phyloP scores from a whole-genome alignment of 495 filamentous ascomycete species.

The Astrothelium macrocarpum region DNA sequence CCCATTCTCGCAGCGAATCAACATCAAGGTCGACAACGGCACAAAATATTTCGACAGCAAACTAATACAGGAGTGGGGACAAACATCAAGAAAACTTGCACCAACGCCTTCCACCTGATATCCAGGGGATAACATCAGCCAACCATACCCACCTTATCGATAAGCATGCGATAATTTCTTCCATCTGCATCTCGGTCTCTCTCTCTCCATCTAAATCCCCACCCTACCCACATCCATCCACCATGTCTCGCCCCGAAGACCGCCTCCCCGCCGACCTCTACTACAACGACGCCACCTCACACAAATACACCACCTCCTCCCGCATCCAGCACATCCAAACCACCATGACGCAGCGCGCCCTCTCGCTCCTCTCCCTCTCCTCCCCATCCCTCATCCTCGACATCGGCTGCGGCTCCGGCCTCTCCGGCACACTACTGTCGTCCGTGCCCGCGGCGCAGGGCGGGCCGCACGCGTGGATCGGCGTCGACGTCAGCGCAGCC shows the following conservation, averaged over 20 bases:
- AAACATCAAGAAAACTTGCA: too few relatives aligned
- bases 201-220: background rate
- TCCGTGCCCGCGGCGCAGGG: constrained; percentile 53
- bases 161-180: constrained; percentile 7
- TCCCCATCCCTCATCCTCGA: constrained; percentile 83
- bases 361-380: constrained; percentile 76
- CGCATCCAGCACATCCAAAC: constrained; percentile 93
- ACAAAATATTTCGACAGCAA: too few relatives aligned
- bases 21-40: too few relatives aligned
- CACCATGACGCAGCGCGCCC: constrained; percentile 84
- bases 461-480: constrained; percentile 85
- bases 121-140: too few relatives aligned
- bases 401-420: constrained; percentile 87
- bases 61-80: too few relatives aligned
- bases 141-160: constrained; percentile 10
- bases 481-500: constrained; percentile 85
- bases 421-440: constrained; percentile 87
- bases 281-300: constrained; percentile 90
- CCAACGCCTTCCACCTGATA: too few relatives aligned
- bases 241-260: constrained; percentile 94
- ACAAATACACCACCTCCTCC: constrained; percentile 94
- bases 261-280: constrained; percentile 86
- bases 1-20: too few relatives aligned
- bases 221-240: constrained; percentile 31
- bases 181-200: background rate